phyloP scores from a whole-genome alignment of 2,329 filamentous ascomycete species.

The Fusarium sp. region DNA sequence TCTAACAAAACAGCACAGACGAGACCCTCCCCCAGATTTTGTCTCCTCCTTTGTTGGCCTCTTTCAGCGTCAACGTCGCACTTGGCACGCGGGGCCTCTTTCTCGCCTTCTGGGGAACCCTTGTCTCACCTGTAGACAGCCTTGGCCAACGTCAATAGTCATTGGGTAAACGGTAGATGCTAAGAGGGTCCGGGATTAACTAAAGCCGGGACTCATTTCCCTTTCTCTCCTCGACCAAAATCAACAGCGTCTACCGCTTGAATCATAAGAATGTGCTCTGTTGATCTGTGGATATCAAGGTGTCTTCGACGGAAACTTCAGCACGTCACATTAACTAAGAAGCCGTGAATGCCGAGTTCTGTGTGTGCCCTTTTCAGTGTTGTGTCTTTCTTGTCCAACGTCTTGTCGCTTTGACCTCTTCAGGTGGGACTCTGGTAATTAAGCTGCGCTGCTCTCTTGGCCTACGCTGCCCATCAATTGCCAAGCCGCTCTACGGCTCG shows the following conservation, averaged over 20 bases:
- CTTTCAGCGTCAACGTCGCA: slow-evolving; percentile 7
- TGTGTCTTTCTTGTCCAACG: not conserved
- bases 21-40: slow-evolving; percentile 27
- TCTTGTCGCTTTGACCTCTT: not conserved
- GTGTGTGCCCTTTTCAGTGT: not conserved
- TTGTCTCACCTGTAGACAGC: not conserved
- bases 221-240: not conserved
- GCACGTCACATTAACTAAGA: not conserved
- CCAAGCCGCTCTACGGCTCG: slow-evolving; percentile 10
- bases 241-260: not conserved
- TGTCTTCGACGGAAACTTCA: not conserved
- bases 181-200: slow-evolving; percentile 26
- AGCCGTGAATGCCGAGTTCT: not conserved
- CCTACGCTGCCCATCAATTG: not conserved
- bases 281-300: not conserved
- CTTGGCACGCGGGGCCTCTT: slow-evolving; percentile 31
- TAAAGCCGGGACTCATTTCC: not conserved
- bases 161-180: slow-evolving; percentile 8
- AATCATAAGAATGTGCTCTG: not conserved
- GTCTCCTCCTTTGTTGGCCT: not conserved
- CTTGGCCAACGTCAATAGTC: not conserved
- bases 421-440: not conserved
- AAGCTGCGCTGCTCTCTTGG: not conserved
- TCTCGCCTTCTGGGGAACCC: slow-evolving; percentile 5
- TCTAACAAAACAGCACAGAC: slow-evolving; percentile 1